These are phyloP conservation scores for Skeletonema potamos DNA, from an alignment of 108 stramenopile species.

Conservation along the genomic window DNA sequence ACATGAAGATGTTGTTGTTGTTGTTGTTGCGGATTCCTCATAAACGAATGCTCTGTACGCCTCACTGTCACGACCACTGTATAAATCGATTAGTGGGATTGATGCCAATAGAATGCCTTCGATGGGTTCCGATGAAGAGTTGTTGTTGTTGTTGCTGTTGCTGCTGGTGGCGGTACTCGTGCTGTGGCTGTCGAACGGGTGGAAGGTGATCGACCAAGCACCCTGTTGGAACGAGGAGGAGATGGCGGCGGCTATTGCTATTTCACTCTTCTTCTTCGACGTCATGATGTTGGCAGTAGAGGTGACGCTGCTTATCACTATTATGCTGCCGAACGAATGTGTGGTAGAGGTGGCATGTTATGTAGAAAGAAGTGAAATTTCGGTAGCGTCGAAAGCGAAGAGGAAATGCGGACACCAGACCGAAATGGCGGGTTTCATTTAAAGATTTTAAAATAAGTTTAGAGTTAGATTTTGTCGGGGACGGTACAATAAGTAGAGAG, in stretches of 20 bases:
- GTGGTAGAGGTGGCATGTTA: too few relatives aligned
- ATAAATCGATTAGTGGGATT: slow-evolving; percentile 14
- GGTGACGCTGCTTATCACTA: too few relatives aligned
- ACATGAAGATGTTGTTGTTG: too few relatives aligned
- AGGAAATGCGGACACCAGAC: too few relatives aligned
- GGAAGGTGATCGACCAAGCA: slow-evolving; percentile 15
- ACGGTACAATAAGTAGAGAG: too few relatives aligned
- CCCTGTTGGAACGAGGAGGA: not conserved
- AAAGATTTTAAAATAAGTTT: too few relatives aligned
- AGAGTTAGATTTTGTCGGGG: too few relatives aligned
- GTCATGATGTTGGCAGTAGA: not conserved
- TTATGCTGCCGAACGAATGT: too few relatives aligned
- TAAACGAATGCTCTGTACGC: slow-evolving; percentile 1
- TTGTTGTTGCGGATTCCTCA: not conserved
- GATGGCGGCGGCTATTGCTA: not conserved
- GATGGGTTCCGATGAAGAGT: not conserved
- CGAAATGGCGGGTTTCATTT: too few relatives aligned
- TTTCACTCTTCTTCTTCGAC: not conserved
- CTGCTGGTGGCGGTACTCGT: too few relatives aligned
- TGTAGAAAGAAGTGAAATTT: too few relatives aligned
- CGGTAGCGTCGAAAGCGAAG: too few relatives aligned
- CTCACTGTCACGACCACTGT: not conserved
- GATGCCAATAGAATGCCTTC: slow-evolving; percentile 12
- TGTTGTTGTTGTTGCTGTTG: not conserved
- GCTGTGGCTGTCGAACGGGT: slow-evolving; percentile 3